Conservation (phyloP, 2,329 filamentous ascomycete species). For the Aspergillus tubingensis region DNA sequence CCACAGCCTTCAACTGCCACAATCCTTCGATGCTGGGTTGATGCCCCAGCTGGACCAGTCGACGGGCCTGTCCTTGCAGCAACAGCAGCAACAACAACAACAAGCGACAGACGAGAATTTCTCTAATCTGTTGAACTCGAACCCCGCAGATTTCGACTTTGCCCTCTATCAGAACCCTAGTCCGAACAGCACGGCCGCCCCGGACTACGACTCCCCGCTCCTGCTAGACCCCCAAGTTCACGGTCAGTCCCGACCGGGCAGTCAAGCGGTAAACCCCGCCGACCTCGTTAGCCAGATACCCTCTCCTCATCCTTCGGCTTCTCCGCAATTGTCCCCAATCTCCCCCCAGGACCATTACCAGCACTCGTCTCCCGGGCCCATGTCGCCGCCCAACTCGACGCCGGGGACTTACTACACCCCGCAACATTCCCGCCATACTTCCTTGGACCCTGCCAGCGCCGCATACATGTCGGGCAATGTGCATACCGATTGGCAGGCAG, state of each 20-base stretch:
- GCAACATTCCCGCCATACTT: constrained; percentile 61
- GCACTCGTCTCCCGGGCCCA: constrained; percentile 55
- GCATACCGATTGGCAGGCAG: constrained; percentile 59
- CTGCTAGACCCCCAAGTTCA: constrained; percentile 46
- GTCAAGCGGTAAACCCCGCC: constrained; percentile 49
- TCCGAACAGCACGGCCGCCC: constrained; percentile 30
- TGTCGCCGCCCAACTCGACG: constrained; percentile 57
- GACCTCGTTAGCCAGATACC: constrained; percentile 50
- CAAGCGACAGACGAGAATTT: constrained; percentile 35
- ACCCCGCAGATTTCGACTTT: constrained; percentile 42
- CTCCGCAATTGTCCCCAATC: constrained; percentile 56
- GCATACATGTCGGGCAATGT: constrained; percentile 56
- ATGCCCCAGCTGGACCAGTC: constrained; percentile 40
- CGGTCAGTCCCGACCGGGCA: constrained; percentile 37
- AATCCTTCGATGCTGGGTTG: constrained; percentile 42
- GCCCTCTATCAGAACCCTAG: constrained; percentile 39
- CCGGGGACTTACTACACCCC: constrained; percentile 55
- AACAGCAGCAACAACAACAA: constrained; percentile 16
- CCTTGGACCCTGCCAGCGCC: constrained; percentile 62
- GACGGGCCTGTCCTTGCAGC: constrained; percentile 28
- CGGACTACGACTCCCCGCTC: constrained; percentile 42
- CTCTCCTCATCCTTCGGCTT: constrained; percentile 55
- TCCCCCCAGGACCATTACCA: constrained; percentile 53
- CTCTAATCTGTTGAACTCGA: constrained; percentile 43
- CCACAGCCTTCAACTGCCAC: constrained; percentile 36